Base-by-base conservation (phyloP, 2,329 filamentous ascomycete genomes). In the Aspergillus sp. region DNA sequence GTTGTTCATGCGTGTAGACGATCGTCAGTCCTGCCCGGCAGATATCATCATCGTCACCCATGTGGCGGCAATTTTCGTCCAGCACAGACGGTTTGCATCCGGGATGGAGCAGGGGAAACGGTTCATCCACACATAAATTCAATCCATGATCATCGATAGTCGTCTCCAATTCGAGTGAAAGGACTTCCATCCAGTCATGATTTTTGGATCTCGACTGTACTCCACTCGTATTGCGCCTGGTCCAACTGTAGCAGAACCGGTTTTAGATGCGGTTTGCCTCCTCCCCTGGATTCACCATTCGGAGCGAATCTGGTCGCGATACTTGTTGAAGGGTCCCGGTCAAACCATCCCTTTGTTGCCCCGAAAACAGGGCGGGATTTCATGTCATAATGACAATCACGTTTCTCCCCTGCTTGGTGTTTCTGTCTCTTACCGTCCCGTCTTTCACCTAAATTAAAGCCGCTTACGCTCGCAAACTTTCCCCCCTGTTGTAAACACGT, bases 201-300 rank as follows among this genome's bases (percentile, higher is more conserved):
- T 38, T 9, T 38, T n/a, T 5, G 34, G 34, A 38, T 38, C 11
- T 9, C 14, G 16, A 38, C 34, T 38, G 34, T 38, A 40, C 38
- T 44, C 44, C 45, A 44, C 29, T 10, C 21, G 29, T 47, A 31
- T 40, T 19, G 25, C 29, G 43, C 34, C 20, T 19, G 21, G 16
- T 5, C 16, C 21, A 4, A 32, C n/a, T 29, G 14, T 40, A 25
- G 13, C 17, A 32, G 41, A 51, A 46, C 47, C 40, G 44, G 40
- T 45, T 34, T 25, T 43, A 29, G 50, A 53, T 41, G 45, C 32
- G 50, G 47, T 25, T 38, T 38, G 14, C 45, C 48, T 36, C 46
- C 40, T 43, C 47, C 45, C 25, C 34, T 42, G 21, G 20, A 42
- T 38, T 34, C 29, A 38, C 31, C 44, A 50, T 45, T 54, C 45